Base-by-base conservation (phyloP, 257 asterid species). In the Eustoma russellianum region DNA sequence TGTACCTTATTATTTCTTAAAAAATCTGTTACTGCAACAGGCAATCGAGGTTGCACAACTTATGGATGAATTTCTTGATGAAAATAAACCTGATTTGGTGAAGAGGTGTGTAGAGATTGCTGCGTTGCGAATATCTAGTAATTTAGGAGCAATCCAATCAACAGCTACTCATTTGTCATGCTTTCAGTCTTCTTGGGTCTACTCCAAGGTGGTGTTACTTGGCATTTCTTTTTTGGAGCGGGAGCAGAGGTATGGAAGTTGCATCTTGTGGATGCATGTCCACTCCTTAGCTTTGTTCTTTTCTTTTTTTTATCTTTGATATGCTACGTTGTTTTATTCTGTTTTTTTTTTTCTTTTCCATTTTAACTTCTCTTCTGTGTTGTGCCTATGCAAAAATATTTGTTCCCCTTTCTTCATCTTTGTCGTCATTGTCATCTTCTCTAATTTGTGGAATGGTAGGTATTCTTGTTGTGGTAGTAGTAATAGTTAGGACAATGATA, bases 151-250 rank as follows among this genome's bases (percentile, higher is more conserved):
- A 60, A 73, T 59, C 48, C 64, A 49, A 48, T 56, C 85, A 49
- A 70, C 83, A 59, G 68, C 70, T 57, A 69, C 88, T 53, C 81
- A 79, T 68, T 53, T 74, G 7, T 75, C 85, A 24, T 64, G 71
- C 75, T 87, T 87, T 72, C 77, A 96, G 19, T 89, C 94, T 59
- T 66, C 87, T 17, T 91, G 85, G 88, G 80, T 83, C 56, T 82
- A 87, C 74, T 87, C 98, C 61, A 87, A 91, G 77, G 95, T 80
- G 76, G 93, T 84, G 65, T 67, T 82, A 55, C 62, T 91, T 66
- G 98, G 98, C 55, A 88, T 76, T 57, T 91, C 98, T 47, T 84
- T 80, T 74, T 75, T 82, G 47, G 98, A 91, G 86, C 84, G 66
- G 33, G 89, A 84, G 64, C 82, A 76, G 67, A 83, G 98, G 98